A percentile compares a stretch with the other conserved stretches of the same genome.
phyloP scores from a whole-genome alignment of 345 rosid genomes.

The Melaleuca alternifolia region DNA sequence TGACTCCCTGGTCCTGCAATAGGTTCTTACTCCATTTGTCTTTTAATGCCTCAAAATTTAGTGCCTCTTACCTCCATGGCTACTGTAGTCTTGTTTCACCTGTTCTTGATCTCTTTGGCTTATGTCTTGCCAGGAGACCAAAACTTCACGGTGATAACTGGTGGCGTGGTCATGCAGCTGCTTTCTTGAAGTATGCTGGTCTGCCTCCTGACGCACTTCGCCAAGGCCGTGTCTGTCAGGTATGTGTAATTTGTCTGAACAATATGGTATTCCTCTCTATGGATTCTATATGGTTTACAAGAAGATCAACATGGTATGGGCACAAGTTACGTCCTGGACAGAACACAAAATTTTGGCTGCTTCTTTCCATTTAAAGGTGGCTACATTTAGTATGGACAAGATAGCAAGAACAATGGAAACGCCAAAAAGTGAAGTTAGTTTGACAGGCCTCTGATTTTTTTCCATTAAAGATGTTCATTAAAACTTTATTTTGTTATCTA shows the following conservation, averaged over 20 bases:
- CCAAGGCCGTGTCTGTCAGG: slow-evolving; percentile 72
- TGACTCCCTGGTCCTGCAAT: slow-evolving; percentile 75
- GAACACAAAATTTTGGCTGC: not conserved
- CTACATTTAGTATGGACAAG: not conserved
- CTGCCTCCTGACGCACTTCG: slow-evolving; percentile 60
- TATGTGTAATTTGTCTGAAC: not conserved
- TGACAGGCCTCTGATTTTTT: not conserved
- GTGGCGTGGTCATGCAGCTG: slow-evolving; percentile 98
- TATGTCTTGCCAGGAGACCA: slow-evolving; percentile 44
- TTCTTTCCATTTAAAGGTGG: not conserved
- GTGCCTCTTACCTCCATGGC: not conserved
- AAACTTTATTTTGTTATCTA: not conserved
- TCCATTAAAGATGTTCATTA: not conserved
- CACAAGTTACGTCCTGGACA: not conserved
- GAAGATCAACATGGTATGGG: not conserved
- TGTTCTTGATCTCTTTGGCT: not conserved
- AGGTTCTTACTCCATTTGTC: slow-evolving; percentile 20
- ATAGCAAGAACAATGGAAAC: not conserved
- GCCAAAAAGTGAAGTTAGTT: not conserved
- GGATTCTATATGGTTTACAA: not conserved
- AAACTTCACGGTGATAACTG: slow-evolving; percentile 79
- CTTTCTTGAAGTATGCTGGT: slow-evolving; percentile 58
- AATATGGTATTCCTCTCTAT: not conserved
- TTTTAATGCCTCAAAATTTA: not conserved
- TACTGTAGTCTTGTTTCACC: not conserved